Evolutionary conservation across 2,329 filamentous ascomycete species (phyloP).

Genomic region (Diaporthe helianthi): DNA sequence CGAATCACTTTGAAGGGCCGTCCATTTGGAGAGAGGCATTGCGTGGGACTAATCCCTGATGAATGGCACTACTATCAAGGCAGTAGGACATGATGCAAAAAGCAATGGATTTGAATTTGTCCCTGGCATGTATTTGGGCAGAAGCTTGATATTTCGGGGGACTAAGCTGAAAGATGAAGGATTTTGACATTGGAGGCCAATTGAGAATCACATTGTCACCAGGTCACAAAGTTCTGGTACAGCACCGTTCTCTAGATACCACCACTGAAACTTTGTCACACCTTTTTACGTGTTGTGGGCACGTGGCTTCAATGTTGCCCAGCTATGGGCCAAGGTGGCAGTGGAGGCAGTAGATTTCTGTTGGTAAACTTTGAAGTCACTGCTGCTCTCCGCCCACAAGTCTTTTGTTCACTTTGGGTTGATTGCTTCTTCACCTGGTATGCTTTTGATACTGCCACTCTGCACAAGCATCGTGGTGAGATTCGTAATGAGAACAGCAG

Average conservation of each 20-base stretch:
- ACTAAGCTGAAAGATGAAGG: background rate
- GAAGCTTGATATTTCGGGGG: background rate
- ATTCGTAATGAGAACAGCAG: background rate
- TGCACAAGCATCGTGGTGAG: background rate
- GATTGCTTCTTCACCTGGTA: background rate
- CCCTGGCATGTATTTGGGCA: background rate
- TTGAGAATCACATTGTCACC: background rate
- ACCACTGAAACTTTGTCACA: background rate
- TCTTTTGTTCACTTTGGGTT: too few species aligned
- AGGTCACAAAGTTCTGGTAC: background rate
- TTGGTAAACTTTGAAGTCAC: background rate
- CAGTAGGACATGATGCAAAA: background rate
- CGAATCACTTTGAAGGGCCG: background rate
- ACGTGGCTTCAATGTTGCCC: background rate
- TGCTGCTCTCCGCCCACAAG: background rate
- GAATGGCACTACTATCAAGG: background rate
- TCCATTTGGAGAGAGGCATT: background rate
- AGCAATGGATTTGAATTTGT: background rate
- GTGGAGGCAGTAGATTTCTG: background rate
- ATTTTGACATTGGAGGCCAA: background rate
- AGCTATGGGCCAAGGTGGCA: background rate
- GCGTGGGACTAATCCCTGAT: background rate
- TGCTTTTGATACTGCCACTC: background rate
- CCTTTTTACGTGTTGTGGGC: background rate
- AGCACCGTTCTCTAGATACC: background rate